A percentile compares a stretch with the other conserved stretches of the same genome.
Evolutionary conservation across 2,329 filamentous ascomycete genomes (phyloP).

Genomic region (Thermoascus crustaceus): DNA sequence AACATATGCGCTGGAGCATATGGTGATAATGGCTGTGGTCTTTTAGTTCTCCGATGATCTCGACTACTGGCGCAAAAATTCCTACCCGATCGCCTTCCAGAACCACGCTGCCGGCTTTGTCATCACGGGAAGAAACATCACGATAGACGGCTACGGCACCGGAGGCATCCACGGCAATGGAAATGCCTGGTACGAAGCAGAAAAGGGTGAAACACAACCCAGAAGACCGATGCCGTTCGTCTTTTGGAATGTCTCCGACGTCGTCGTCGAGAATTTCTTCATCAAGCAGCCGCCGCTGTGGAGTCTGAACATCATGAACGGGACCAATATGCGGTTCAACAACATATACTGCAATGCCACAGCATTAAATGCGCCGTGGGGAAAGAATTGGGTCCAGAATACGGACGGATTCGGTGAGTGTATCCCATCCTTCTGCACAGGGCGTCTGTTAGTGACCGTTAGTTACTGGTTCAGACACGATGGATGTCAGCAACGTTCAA

Average conservation of each 20-base stretch:
- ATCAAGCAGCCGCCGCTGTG: constrained; percentile 46
- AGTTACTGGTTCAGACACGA: constrained; percentile 38
- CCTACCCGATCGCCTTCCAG: constrained; percentile 47
- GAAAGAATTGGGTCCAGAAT: constrained; percentile 50
- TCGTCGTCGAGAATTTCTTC: constrained; percentile 46
- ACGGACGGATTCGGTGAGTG: constrained; percentile 45
- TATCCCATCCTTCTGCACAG: too few relatives aligned
- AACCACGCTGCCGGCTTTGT: constrained; percentile 49
- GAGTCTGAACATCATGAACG: constrained; percentile 52
- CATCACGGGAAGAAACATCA: constrained; percentile 43
- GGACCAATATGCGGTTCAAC: constrained; percentile 45
- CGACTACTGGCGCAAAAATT: constrained; percentile 48
- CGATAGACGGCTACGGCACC: constrained; percentile 44
- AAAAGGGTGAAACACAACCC: constrained; percentile 39
- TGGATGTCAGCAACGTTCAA: constrained; percentile 45
- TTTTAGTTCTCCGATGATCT: constrained; percentile 42
- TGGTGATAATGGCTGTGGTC: not conserved
- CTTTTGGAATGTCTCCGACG: constrained; percentile 50
- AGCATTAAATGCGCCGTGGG: constrained; percentile 42
- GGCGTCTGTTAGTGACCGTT: too few relatives aligned
- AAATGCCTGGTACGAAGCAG: constrained; percentile 46
- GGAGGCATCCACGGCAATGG: constrained; percentile 50
- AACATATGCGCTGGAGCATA: not conserved
- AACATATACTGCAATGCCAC: constrained; percentile 47
- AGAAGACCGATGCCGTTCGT: constrained; percentile 52